Evolutionary conservation across 1,284 basidiomycete species (phyloP), one percentile per base, ranked within the genome.

Genomic region (Melanopsichium pennsylvanicum): DNA sequence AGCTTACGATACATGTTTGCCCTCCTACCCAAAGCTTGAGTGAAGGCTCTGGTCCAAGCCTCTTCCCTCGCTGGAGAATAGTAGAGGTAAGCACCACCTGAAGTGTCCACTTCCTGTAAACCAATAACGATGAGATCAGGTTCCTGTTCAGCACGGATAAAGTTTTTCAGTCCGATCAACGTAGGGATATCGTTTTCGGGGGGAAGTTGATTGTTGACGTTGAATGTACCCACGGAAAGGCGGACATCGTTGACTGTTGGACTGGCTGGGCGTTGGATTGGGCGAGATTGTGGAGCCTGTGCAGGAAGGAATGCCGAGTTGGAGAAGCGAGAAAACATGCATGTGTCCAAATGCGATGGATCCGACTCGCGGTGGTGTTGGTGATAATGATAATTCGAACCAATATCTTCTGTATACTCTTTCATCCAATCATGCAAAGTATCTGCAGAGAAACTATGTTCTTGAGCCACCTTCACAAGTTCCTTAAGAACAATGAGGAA

Each of bases 21-120:
- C 0, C 59, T 26, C 5, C 56, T 33, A 11, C 72, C 72, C 6
- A 74, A 41, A 0, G 62, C 60, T 11, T 44, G 40, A 0, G 44
- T 37, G 27, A 62, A 38, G 5, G 54, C 39, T 0, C 40, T 39
- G 1, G 43, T 42, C 72, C 72, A 74, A 6, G 55, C 59, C 2
- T 66, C 54, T 18, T 74, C 61, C 8, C 66, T 33, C 2, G 52
- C 44, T 1, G 72, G 72, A 0, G 64, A 72, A 42, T 62, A 69
- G 56, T 74, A 74, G 15, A 74, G 51, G 23, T 74, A 74, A 4
- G 72, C 72, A 5, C 54, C 59, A 9, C 31, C 4, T 2, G 60
- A 68, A 13, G 51, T 64, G 47, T 74, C 72, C 15, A 71, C 37
- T 42, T 74, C 72, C 33, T 74, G 72, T 12, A 74, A 67, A 7